phyloP scores from a whole-genome alignment of 192 early-diverging fungal genomes.

The Podochytrium sp. region DNA sequence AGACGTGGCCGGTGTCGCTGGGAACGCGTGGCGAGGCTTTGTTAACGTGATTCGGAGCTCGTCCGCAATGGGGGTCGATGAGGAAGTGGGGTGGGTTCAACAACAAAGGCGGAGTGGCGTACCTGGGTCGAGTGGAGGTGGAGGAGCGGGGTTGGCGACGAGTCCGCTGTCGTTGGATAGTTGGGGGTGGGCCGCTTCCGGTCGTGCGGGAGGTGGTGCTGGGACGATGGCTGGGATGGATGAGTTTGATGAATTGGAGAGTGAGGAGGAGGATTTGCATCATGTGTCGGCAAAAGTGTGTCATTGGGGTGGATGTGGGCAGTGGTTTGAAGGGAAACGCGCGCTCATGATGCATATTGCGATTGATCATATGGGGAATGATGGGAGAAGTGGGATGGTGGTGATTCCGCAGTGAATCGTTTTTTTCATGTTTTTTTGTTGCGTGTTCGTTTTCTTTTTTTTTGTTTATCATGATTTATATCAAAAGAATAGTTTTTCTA shows the following conservation, averaged over 20 bases:
- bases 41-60: no score
- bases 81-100: not conserved
- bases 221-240: not conserved
- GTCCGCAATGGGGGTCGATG: no score
- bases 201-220: not conserved
- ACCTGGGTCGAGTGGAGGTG: not conserved
- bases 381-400: constrained; percentile 1
- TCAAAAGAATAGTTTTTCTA: no score
- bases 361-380: constrained; percentile 11
- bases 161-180: not conserved
- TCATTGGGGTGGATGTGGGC: constrained; percentile 15
- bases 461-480: not conserved
- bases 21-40: not conserved
- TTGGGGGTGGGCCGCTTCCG: not conserved
- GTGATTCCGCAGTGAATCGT: not conserved
- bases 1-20: not conserved
- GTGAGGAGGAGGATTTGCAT: not conserved
- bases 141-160: not conserved
- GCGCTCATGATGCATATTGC: constrained; percentile 18
- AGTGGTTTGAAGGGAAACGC: not conserved
- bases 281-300: not conserved
- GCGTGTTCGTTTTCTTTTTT: not conserved
- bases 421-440: not conserved
- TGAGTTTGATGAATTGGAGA: not conserved
- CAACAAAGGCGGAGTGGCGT: no score